These are phyloP conservation scores for Rhynchosporium graminicola DNA, from an alignment of 2,329 filamentous ascomycete species.

Conservation along the genomic window DNA sequence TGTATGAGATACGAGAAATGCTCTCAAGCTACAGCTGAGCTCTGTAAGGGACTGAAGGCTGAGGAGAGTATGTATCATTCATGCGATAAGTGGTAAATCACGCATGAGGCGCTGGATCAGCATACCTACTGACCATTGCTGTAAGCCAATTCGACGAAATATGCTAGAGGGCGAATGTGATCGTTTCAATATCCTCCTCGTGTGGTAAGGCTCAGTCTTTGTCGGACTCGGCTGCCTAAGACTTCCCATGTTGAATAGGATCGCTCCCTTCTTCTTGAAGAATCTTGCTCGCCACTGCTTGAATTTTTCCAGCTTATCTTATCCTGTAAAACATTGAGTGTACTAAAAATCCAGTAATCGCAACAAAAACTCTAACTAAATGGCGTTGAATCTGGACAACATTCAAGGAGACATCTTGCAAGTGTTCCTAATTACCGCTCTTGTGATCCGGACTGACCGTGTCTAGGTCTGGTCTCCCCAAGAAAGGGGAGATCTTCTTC, in stretches of 20 bases:
- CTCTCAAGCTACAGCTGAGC: neutral
- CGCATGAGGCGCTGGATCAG: neutral
- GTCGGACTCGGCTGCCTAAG: neutral
- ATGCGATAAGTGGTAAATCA: neutral
- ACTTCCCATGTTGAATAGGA: neutral
- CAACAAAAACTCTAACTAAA: neutral
- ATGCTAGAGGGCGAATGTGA: neutral
- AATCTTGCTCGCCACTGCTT: neutral
- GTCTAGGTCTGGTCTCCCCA: constrained; percentile 6
- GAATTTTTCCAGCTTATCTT: neutral
- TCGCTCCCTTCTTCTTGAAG: neutral
- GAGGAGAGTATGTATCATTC: neutral
- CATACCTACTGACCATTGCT: constrained; percentile 1
- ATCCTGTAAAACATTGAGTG: neutral
- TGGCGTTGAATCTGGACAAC: constrained; percentile 10
- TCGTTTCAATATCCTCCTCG: neutral
- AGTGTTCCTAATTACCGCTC: neutral
- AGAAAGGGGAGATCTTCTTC: constrained; percentile 15
- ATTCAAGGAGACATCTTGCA: constrained; percentile 10
- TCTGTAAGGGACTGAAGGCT: neutral
- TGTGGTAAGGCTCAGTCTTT: neutral
- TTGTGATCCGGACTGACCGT: neutral
- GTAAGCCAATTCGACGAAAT: neutral
- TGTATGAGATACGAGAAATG: neutral
- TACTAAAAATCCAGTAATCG: neutral